These are phyloP conservation scores for Staphylotrichum longicolle DNA, from an alignment of 495 filamentous ascomycete genomes.

Conservation along the genomic window DNA sequence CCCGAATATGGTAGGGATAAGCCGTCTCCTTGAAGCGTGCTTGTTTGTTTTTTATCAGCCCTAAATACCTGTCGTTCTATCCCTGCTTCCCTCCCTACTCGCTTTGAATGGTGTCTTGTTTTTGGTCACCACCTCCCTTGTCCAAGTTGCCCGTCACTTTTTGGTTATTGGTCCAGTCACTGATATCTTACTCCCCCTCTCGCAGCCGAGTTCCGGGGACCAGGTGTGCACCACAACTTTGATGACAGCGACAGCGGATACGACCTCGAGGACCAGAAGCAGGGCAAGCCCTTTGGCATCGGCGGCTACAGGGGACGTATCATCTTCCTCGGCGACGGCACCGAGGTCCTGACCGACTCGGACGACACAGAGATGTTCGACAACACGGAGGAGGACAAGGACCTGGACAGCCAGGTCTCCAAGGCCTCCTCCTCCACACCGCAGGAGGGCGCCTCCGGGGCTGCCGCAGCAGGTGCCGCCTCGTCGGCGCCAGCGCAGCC, in stretches of 20 bases:
- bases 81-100: constrained; percentile 7
- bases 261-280: constrained; percentile 67
- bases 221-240: constrained; percentile 82
- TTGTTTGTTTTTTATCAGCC: constrained; percentile 17
- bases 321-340: constrained; percentile 92
- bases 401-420: constrained; percentile 56
- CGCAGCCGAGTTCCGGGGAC: constrained; percentile 92
- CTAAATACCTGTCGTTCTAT: constrained; percentile 8
- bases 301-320: constrained; percentile 73
- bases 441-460: constrained; percentile 1
- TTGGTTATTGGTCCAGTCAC: constrained; percentile 16
- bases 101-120: not conserved
- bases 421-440: constrained; percentile 35
- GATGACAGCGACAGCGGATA: constrained; percentile 92
- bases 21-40: constrained; percentile 27
- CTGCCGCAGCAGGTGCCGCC: constrained; percentile 2
- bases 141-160: not conserved
- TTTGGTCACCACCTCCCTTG: not conserved
- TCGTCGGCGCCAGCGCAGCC: not conserved
- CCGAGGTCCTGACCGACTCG: constrained; percentile 79
- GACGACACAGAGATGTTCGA: constrained; percentile 93
- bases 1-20: constrained; percentile 93
- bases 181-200: constrained; percentile 32
- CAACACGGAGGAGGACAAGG: constrained; percentile 80
- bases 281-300: constrained; percentile 55